phyloP scores from a whole-genome alignment of 192 early-diverging fungal species.

The Coemansia sp. region DNA sequence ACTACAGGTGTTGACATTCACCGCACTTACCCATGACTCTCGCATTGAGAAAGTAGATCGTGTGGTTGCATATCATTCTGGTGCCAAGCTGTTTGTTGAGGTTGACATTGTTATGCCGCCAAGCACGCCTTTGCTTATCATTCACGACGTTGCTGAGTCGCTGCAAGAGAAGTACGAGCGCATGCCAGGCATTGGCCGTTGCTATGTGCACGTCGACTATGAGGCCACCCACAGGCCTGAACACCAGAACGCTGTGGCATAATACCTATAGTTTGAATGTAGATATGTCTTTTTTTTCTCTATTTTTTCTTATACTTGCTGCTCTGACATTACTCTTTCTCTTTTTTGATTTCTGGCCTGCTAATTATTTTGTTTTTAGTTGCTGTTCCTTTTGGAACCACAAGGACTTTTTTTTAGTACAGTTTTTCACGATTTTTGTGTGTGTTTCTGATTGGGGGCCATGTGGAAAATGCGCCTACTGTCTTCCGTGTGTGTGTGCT shows the following conservation, averaged over 20 bases:
- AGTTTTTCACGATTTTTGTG: not conserved
- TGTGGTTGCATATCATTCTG: slow-evolving; percentile 82
- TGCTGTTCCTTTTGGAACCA: too few species aligned
- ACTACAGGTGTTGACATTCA: slow-evolving; percentile 82
- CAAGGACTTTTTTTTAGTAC: not conserved
- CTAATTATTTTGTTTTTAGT: too few species aligned
- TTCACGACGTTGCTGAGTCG: slow-evolving; percentile 92
- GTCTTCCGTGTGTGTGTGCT: not conserved
- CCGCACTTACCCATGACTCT: slow-evolving; percentile 74
- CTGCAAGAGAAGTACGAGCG: slow-evolving; percentile 87
- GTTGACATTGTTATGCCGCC: slow-evolving; percentile 94
- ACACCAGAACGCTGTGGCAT: slow-evolving; percentile 56
- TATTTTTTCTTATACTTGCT: not conserved
- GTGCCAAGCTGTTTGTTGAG: slow-evolving; percentile 88
- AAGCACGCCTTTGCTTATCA: slow-evolving; percentile 69
- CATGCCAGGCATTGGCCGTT: slow-evolving; percentile 82
- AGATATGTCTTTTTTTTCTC: not conserved
- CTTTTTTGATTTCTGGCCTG: not conserved
- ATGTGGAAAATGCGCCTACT: not conserved
- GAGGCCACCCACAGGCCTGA: slow-evolving; percentile 83
- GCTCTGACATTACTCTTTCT: not conserved
- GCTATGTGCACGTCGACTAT: slow-evolving; percentile 94
- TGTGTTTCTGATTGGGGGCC: not conserved
- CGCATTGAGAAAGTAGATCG: slow-evolving; percentile 72
- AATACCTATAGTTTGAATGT: not conserved